Conservation (phyloP, 208 protist genomes). For the Trypanosoma grayi region DNA sequence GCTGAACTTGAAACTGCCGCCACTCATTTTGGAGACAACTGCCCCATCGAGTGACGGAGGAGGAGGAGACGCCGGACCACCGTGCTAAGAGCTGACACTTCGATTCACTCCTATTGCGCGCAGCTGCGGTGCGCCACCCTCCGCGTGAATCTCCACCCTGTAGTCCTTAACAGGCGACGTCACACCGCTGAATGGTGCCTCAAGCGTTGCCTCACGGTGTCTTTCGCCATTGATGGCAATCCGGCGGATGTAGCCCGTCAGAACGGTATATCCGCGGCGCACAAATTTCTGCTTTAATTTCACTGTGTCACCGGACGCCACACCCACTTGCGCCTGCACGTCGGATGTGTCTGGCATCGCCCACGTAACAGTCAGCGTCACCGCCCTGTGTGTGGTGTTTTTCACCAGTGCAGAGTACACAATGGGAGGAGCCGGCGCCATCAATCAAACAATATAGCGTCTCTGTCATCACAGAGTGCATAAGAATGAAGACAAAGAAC, state of each 20-base stretch:
- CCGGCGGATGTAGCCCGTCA: neutral
- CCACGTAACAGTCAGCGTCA: neutral
- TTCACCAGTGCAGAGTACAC: constrained; percentile 16
- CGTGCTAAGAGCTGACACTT: neutral
- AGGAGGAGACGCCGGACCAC: too few species aligned
- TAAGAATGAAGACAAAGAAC: constrained; percentile 1
- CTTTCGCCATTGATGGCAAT: constrained; percentile 1
- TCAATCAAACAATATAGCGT: neutral
- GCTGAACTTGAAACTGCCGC: too few species aligned
- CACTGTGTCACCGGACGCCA: neutral
- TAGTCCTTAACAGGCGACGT: constrained; percentile 47
- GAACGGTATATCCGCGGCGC: neutral
- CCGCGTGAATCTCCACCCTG: constrained; percentile 30
- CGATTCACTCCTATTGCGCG: neutral
- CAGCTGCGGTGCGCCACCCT: constrained; percentile 3
- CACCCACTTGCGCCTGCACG: neutral
- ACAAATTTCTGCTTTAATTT: neutral
- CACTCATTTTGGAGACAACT: too few species aligned
- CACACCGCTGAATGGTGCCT: constrained; percentile 42
- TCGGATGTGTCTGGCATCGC: constrained; percentile 6
- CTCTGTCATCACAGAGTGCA: neutral
- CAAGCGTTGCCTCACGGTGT: neutral
- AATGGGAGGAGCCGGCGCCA: neutral
- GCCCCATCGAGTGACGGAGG: too few species aligned
- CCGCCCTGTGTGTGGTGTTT: neutral